Evolutionary conservation across 139 green algal species (phyloP).

Genomic region (Desmodesmus armatus): DNA sequence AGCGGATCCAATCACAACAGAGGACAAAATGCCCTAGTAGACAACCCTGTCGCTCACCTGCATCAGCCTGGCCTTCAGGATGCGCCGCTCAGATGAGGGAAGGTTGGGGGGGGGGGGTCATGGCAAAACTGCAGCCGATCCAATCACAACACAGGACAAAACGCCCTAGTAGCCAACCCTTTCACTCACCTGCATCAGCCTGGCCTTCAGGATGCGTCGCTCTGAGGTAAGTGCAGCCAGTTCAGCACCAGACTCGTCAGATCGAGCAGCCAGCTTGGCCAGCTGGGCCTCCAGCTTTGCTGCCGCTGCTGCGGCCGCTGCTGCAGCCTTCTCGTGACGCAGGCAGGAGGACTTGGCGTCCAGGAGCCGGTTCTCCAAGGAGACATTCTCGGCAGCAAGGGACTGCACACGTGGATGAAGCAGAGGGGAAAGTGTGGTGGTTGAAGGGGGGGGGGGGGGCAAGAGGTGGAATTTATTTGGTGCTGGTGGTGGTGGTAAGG

Average conservation of each 20-base stretch:
- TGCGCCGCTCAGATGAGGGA: no score
- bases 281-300: constrained; percentile 4
- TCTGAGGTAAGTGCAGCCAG: constrained; percentile 12
- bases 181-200: constrained; percentile 31
- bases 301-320: background rate
- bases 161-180: no score
- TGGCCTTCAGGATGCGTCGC: constrained; percentile 27
- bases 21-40: no score
- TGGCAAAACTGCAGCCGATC: no score
- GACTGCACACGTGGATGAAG: constrained; percentile 26
- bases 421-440: no score
- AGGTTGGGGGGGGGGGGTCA: no score
- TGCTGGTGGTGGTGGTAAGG: background rate
- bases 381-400: constrained; percentile 62
- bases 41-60: no score
- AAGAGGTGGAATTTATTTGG: no score
- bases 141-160: no score
- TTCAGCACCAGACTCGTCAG: background rate
- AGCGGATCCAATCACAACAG: no score
- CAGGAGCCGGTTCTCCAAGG: constrained; percentile 57
- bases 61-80: no score
- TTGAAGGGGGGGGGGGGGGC: no score
- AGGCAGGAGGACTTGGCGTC: constrained; percentile 1
- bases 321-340: background rate
- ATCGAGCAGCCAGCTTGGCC: background rate